These are phyloP conservation scores for Fraxinus baroniana DNA, from an alignment of 305 asterid species.

Conservation along the genomic window DNA sequence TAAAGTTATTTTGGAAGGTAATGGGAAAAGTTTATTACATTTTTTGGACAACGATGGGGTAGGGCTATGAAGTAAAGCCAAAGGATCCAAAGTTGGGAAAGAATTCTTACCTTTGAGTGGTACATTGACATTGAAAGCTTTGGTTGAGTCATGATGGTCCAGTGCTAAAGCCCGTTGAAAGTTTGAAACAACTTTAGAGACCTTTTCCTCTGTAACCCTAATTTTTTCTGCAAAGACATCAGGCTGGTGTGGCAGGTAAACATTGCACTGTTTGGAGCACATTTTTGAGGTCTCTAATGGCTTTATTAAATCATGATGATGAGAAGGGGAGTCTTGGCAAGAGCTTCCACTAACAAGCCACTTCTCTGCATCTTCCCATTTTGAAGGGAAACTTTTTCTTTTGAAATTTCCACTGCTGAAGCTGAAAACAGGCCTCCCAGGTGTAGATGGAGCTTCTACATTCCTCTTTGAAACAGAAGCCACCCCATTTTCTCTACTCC, in stretches of 20 bases:
- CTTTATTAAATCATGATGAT: constrained; percentile 34
- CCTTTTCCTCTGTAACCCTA: constrained; percentile 54
- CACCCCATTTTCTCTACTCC: constrained; percentile 28
- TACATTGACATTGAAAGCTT: constrained; percentile 45
- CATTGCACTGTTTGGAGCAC: constrained; percentile 52
- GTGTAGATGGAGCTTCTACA: constrained; percentile 81
- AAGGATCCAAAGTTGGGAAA: constrained; percentile 10
- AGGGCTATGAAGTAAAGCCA: background rate
- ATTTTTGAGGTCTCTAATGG: constrained; percentile 39
- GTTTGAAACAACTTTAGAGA: constrained; percentile 41
- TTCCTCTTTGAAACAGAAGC: constrained; percentile 46
- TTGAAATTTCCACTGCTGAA: constrained; percentile 65
- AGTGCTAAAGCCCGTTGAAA: constrained; percentile 47
- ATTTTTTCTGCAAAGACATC: constrained; percentile 53
- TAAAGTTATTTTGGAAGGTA: constrained; percentile 10
- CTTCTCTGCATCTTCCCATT: constrained; percentile 98
- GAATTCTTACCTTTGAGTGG: constrained; percentile 59
- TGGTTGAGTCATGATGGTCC: constrained; percentile 33
- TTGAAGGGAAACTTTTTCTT: constrained; percentile 73
- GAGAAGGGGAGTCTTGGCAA: constrained; percentile 56
- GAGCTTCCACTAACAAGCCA: constrained; percentile 75
- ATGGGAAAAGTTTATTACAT: constrained; percentile 1
- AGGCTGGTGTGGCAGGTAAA: constrained; percentile 48
- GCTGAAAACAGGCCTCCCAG: constrained; percentile 94
- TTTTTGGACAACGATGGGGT: background rate